Evolutionary conservation across 345 rosid species (phyloP).

Genomic region (Ceriops zippeliana): DNA sequence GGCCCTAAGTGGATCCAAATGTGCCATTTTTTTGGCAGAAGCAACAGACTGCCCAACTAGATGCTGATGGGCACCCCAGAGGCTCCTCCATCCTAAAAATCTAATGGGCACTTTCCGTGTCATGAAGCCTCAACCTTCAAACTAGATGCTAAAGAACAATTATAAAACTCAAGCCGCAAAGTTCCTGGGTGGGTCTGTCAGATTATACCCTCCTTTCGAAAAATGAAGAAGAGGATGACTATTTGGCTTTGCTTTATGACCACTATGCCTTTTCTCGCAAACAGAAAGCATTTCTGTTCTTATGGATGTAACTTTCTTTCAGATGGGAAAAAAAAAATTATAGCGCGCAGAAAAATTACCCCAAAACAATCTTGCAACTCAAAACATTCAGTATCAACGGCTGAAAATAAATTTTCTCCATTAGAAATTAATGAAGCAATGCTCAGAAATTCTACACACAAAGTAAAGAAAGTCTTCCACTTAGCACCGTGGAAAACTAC

Average conservation of each 20-base stretch:
- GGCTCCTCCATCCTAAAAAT: too few relatives aligned
- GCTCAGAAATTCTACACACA: not conserved
- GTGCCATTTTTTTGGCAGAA: conserved; percentile 11
- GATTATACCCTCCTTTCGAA: conserved; percentile 11
- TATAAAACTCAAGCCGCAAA: conserved; percentile 5
- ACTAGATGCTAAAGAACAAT: conserved; percentile 1
- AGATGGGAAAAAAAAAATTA: too few relatives aligned
- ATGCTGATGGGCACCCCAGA: not conserved
- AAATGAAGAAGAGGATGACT: conserved; percentile 8
- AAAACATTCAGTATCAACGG: not conserved
- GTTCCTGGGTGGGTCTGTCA: conserved; percentile 7
- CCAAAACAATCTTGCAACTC: not conserved
- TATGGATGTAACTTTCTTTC: conserved; percentile 10
- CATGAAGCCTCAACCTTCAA: not conserved
- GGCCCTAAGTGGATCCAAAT: conserved; percentile 7
- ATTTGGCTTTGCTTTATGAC: conserved; percentile 3
- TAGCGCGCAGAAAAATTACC: not conserved
- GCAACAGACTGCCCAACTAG: conserved; percentile 2
- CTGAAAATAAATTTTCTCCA: not conserved
- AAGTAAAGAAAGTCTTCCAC: conserved; percentile 4
- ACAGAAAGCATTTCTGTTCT: conserved; percentile 15
- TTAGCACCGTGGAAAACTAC: conserved; percentile 10
- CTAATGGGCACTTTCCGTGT: too few relatives aligned
- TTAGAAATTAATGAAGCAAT: conserved; percentile 2
- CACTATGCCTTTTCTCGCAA: conserved; percentile 11